These are phyloP conservation scores for Cadophora malorum DNA, from an alignment of 2,329 filamentous ascomycete genomes.

Conservation along the genomic window DNA sequence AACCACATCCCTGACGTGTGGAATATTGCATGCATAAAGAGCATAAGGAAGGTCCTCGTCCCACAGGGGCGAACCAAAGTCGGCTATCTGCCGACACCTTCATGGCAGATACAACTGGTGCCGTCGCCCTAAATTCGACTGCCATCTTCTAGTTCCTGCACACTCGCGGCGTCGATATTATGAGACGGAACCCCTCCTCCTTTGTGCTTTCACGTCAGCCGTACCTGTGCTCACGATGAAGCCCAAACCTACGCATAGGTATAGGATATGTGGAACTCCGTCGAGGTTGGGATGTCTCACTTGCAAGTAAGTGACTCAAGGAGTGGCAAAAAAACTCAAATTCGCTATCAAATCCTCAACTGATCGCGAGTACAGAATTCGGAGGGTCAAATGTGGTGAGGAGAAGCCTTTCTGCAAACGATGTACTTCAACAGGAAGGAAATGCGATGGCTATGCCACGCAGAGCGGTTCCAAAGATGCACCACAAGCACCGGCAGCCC, in stretches of 20 bases:
- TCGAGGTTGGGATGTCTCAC: slow-evolving; percentile 41
- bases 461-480: slow-evolving; percentile 21
- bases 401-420: slow-evolving; percentile 42
- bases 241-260: slow-evolving; percentile 38
- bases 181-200: slow-evolving; percentile 17
- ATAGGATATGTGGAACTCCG: slow-evolving; percentile 42
- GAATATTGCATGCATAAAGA: slow-evolving; percentile 16
- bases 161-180: slow-evolving; percentile 24
- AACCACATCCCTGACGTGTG: slow-evolving; percentile 1
- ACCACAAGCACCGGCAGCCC: background rate
- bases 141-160: slow-evolving; percentile 19
- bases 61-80: slow-evolving; percentile 16
- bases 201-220: background rate
- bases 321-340: background rate
- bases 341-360: background rate
- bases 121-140: slow-evolving; percentile 20
- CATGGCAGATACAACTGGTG: slow-evolving; percentile 9
- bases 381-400: slow-evolving; percentile 44
- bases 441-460: slow-evolving; percentile 43
- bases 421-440: slow-evolving; percentile 42
- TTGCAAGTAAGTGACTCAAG: slow-evolving; percentile 40
- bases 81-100: slow-evolving; percentile 18
- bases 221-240: slow-evolving; percentile 22
- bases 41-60: slow-evolving; percentile 8
- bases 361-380: slow-evolving; percentile 35